A percentile compares a stretch with the other conserved stretches of the same genome.
Evolutionary conservation across 352 stramenopile species (phyloP).

Genomic region (Peronospora belbahrii): DNA sequence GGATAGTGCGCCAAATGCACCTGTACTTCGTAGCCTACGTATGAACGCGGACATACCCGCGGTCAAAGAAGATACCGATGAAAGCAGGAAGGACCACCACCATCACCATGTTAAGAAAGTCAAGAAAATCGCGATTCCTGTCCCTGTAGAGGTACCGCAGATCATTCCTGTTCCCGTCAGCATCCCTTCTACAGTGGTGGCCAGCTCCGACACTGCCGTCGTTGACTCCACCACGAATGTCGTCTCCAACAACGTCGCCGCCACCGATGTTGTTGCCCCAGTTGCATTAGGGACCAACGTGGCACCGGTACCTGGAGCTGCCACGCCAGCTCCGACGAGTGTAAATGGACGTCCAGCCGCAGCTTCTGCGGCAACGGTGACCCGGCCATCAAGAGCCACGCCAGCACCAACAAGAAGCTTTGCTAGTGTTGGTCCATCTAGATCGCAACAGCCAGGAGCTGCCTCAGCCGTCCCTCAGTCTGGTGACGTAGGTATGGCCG

Average conservation of each 20-base stretch:
- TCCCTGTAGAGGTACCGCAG: slow-evolving; percentile 24
- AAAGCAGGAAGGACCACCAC: slow-evolving; percentile 9
- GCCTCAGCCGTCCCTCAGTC: background rate
- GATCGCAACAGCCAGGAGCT: slow-evolving; percentile 3
- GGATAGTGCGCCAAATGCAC: too few species aligned
- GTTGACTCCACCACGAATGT: slow-evolving; percentile 7
- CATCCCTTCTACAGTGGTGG: slow-evolving; percentile 19
- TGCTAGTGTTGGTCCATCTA: background rate
- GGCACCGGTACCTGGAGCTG: slow-evolving; percentile 1
- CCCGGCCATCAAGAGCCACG: slow-evolving; percentile 9
- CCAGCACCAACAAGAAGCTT: slow-evolving; percentile 12
- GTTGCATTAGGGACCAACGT: background rate
- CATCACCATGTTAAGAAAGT: slow-evolving; percentile 22
- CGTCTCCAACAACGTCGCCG: background rate
- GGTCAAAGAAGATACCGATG: too few species aligned
- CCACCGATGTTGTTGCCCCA: background rate
- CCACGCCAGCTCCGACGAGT: slow-evolving; percentile 16
- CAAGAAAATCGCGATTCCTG: slow-evolving; percentile 28
- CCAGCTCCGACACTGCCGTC: slow-evolving; percentile 17
- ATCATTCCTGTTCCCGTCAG: slow-evolving; percentile 20
- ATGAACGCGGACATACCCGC: too few species aligned
- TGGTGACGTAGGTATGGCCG: background rate
- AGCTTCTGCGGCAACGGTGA: slow-evolving; percentile 10
- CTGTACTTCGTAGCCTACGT: too few species aligned
- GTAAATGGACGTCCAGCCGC: slow-evolving; percentile 4